phyloP scores from a whole-genome alignment of 495 filamentous ascomycete species.

The Daldinia concentrica region DNA sequence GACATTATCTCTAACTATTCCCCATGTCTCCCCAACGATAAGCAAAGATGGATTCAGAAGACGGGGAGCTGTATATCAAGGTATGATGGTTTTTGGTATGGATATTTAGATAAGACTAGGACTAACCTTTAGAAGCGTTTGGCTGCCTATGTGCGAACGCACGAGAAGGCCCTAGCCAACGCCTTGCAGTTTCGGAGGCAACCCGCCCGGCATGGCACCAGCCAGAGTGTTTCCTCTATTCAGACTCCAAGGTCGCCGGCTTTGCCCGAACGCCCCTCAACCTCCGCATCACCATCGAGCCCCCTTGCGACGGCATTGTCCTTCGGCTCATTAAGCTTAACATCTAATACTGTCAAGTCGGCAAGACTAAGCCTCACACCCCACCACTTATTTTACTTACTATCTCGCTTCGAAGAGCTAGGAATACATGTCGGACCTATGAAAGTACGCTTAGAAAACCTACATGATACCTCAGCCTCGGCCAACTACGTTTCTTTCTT shows the following conservation, averaged over 20 bases:
- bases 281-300: slow-evolving; percentile 72
- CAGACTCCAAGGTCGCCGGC: slow-evolving; percentile 59
- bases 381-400: slow-evolving; percentile 95
- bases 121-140: slow-evolving; percentile 71
- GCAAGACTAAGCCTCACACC: slow-evolving; percentile 94
- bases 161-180: slow-evolving; percentile 97
- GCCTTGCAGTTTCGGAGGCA: slow-evolving; percentile 85
- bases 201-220: slow-evolving; percentile 69
- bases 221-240: slow-evolving; percentile 62
- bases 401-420: slow-evolving; percentile 93
- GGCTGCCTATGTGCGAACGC: slow-evolving; percentile 92
- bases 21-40: slow-evolving; percentile 55
- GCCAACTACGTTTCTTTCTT: slow-evolving; percentile 97
- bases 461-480: slow-evolving; percentile 84
- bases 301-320: slow-evolving; percentile 86
- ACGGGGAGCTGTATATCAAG: slow-evolving; percentile 91
- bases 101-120: neutral
- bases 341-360: slow-evolving; percentile 83
- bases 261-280: slow-evolving; percentile 61
- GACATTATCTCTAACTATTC: slow-evolving; percentile 17
- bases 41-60: slow-evolving; percentile 77
- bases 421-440: slow-evolving; percentile 90
- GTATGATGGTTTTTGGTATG: slow-evolving; percentile 53
- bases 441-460: slow-evolving; percentile 94
- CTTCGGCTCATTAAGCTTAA: slow-evolving; percentile 82